Conservation (phyloP, 129 eudicot genomes). For the Chrysanthemum makinoi region DNA sequence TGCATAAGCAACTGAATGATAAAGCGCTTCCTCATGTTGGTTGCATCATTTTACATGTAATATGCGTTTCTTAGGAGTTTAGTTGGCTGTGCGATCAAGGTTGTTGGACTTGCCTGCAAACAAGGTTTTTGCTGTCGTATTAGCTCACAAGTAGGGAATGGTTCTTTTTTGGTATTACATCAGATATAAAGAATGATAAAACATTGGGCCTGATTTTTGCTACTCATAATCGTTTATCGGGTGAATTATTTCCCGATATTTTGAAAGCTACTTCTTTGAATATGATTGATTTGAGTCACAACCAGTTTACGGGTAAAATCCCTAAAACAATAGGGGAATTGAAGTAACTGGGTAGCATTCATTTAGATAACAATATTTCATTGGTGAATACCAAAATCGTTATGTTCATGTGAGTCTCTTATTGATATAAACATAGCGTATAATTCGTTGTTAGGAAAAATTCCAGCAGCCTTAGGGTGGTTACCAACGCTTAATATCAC, state of each 20-base stretch:
- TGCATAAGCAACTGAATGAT: background rate
- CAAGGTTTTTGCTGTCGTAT: too few species aligned
- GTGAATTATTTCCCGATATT: conserved; percentile 57
- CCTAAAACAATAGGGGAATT: conserved; percentile 59
- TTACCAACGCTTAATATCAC: too few species aligned
- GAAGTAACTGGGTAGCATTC: conserved; percentile 45
- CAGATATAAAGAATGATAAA: conserved; percentile 52
- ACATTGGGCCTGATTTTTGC: conserved; percentile 47
- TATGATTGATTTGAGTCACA: conserved; percentile 55
- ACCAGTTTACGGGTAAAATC: conserved; percentile 54
- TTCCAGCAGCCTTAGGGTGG: too few species aligned
- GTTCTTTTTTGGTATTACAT: conserved; percentile 30
- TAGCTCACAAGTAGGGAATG: background rate
- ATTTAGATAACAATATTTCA: conserved; percentile 55
- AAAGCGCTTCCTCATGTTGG: background rate
- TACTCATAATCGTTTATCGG: conserved; percentile 60
- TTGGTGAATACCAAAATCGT: conserved; percentile 63
- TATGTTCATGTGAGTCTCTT: conserved; percentile 58
- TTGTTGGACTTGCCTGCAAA: background rate
- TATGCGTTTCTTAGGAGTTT: background rate
- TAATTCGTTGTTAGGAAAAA: conserved; percentile 53
- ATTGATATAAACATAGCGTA: conserved; percentile 60
- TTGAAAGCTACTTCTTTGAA: conserved; percentile 46
- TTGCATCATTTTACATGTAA: background rate
- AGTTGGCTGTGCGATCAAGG: background rate